Evolutionary conservation across 169 alveolate genomes (phyloP), one percentile per base, ranked within the genome.

Genomic region (Plasmodium gonderi): DNA sequence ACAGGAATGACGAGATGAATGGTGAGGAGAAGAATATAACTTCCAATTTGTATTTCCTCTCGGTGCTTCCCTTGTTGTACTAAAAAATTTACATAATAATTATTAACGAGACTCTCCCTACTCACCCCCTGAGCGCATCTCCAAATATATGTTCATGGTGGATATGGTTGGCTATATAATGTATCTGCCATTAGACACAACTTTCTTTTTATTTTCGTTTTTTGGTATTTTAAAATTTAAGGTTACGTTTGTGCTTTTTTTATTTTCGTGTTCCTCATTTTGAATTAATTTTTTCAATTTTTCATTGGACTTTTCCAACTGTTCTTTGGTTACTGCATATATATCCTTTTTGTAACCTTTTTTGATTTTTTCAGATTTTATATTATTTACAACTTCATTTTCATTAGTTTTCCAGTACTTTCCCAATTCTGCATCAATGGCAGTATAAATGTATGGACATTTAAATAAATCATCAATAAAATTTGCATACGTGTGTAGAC

Each of bases 121-220:
- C 8, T 36, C n/a, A 40, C 3, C 29, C 17, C 42, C 54, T n/a
- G 20, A 47, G 5, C 14, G 31, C 2, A 67, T 65, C 29, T n/a
- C 29, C 64, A 11, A 2, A 6, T 5, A 69, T 75, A 12, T 51
- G 20, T 31, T 26, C 40, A 40, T 91, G 81, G 20, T 26, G n/a
- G 33, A n/a, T n/a, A n/a, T n/a, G n/a, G n/a, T 77, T 87, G 20
- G 40, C 49, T 47, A 72, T 67, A 82, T 80, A 23, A 49, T 44
- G 51, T 79, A 91, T 87, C 96, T 93, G 44, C 91, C 94, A 49
- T 80, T 72, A 26, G 38, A 93, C 69, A 68, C 95, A 77, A 31
- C 42, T 64, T 68, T 40, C 74, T 23, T 69, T 72, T 54, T 42
- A n/a, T 44, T 60, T 79, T 90, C 91, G 33, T 69, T 74, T 40